Evolutionary conservation across 2,329 filamentous ascomycete genomes (phyloP), one percentile per base, ranked within the genome.

Genomic region (Arthrobotrys iridis): DNA sequence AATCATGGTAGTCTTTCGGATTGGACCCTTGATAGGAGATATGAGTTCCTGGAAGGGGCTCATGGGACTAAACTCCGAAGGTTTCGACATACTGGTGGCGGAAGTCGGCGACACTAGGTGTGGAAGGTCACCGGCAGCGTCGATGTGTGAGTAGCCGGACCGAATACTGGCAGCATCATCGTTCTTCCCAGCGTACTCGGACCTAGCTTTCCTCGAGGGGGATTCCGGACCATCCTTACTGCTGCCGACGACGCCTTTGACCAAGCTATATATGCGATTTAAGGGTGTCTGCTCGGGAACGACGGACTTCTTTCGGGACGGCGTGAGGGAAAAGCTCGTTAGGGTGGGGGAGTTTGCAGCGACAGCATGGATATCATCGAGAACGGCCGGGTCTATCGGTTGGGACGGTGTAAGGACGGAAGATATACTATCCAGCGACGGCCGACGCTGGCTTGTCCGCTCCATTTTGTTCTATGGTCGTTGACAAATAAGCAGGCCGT

Each of bases 11-110:
- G 63, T 50, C 41, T 43, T 63, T 33, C 71, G 60, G 7, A 41
- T 75, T 22, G 71, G 71, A 8, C 71, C 71, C 37, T 75, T 75
- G 37, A 75, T 75, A 0, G 71, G 71, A 6, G 71, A 62, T 43
- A 75, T 75, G 8, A 75, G 71, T 24, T 75, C 71, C 20, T 75
- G 71, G 18, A 75, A 75, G 0, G 71, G 71, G 41, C 71, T 75
- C 63, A 75, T 67, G 40, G 71, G 71, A 15, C 35, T 50, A 3
- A 59, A 1, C n/a, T 75, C 71, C 3, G 58, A 22, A 1, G 58
- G 22, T 22, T 68, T 68, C 5, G 71, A 58, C 15, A 41, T 26
- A 24, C 28, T 41, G 22, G 43, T 28, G 18, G 71, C 22, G 28
- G 63, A 43, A 8, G 64, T 62, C 30, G 71, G 63, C 13, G 71